Conservation (phyloP, 371 early-diverging fungal genomes). For the Actinomortierella ambigua region DNA sequence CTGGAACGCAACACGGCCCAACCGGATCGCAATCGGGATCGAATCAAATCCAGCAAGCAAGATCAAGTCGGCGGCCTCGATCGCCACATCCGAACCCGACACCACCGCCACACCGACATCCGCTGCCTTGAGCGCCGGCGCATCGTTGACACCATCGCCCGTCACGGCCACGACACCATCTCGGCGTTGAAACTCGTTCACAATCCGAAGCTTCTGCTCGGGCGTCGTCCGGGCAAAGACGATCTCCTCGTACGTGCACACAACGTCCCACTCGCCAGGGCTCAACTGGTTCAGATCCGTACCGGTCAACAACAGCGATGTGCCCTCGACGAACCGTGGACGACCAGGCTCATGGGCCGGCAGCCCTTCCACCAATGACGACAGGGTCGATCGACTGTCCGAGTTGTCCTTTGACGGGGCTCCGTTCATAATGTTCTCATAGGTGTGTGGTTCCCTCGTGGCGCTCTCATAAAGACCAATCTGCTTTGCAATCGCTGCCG, state of each 20-base stretch:
- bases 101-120: conserved; percentile 87
- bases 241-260: conserved; percentile 69
- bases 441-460: conserved; percentile 49
- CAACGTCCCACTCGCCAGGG: conserved; percentile 58
- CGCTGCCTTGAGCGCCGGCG: conserved; percentile 81
- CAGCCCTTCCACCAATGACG: neutral
- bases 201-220: conserved; percentile 80
- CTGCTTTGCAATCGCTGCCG: conserved; percentile 72
- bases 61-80: conserved; percentile 78
- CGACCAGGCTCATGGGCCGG: conserved; percentile 25
- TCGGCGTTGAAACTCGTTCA: conserved; percentile 68
- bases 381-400: neutral
- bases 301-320: conserved; percentile 58
- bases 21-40: conserved; percentile 71
- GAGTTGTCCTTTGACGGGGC: conserved; percentile 14
- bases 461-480: conserved; percentile 61
- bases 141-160: conserved; percentile 95
- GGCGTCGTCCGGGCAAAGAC: conserved; percentile 87
- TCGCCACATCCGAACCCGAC: conserved; percentile 75
- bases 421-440: conserved; percentile 31
- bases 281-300: conserved; percentile 54
- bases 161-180: conserved; percentile 76
- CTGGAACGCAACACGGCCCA: conserved; percentile 82
- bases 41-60: conserved; percentile 71
- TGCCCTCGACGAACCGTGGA: conserved; percentile 38